Conservation (phyloP, 164 flowering plant genomes). For the Tetrastigma voinierianum region DNA sequence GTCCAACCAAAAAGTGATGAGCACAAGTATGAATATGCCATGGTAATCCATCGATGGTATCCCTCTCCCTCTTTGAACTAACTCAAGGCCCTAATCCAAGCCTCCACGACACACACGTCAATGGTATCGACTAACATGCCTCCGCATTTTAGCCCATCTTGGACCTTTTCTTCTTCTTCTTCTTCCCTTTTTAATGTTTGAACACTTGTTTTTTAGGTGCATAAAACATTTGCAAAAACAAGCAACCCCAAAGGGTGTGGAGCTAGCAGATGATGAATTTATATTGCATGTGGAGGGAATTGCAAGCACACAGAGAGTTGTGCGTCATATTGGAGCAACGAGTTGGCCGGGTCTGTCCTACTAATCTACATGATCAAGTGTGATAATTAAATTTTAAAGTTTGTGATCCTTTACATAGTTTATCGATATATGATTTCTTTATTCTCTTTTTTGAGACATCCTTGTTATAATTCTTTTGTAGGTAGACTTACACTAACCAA, state of each 20-base stretch:
- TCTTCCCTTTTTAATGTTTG: neutral
- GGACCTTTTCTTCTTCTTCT: neutral
- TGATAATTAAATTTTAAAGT: no score
- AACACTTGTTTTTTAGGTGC: slow-evolving; percentile 41
- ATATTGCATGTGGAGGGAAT: slow-evolving; percentile 93
- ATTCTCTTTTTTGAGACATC: neutral
- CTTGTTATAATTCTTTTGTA: slow-evolving; percentile 25
- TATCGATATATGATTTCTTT: neutral
- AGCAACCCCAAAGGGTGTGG: slow-evolving; percentile 56
- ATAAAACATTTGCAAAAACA: slow-evolving; percentile 71
- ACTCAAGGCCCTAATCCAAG: no score
- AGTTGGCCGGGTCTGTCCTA: slow-evolving; percentile 84
- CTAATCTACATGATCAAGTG: no score
- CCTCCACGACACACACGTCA: no score
- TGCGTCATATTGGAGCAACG: slow-evolving; percentile 80
- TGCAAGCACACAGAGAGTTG: slow-evolving; percentile 73
- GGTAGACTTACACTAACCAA: slow-evolving; percentile 91
- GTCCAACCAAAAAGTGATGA: no score
- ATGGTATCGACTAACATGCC: no score
- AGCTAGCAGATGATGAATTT: slow-evolving; percentile 73
- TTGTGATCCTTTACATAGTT: no score
- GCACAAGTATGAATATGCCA: no score
- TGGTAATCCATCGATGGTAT: no score
- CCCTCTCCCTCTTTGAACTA: no score
- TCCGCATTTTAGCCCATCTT: neutral